Evolutionary conservation across 2,329 filamentous ascomycete genomes (phyloP).

Genomic region (Clarireedia sp.): DNA sequence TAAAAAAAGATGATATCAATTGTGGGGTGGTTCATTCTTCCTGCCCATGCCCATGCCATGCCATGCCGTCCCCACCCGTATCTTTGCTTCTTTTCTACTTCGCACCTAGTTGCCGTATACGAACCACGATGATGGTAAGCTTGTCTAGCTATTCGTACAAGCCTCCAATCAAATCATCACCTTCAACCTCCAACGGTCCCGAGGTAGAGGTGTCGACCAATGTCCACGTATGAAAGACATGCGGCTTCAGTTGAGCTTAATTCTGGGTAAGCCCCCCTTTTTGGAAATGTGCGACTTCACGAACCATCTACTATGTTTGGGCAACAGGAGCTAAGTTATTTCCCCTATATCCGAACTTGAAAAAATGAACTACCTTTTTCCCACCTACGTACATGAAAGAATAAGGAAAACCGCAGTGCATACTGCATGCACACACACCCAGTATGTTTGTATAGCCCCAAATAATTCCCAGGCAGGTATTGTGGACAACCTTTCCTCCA

Average conservation of each 20-base stretch:
- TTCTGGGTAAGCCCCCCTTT: neutral
- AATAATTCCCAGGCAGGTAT: neutral
- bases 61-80: neutral
- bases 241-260: neutral
- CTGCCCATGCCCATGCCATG: neutral
- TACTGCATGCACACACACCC: neutral
- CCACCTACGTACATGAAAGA: too few species aligned
- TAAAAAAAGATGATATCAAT: slow-evolving; percentile 5
- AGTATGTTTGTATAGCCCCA: neutral
- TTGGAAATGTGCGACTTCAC: neutral
- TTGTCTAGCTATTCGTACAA: neutral
- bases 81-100: neutral
- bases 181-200: neutral
- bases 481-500: neutral
- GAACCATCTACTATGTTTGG: neutral
- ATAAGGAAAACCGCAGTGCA: too few species aligned
- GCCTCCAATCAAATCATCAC: too few species aligned
- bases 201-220: neutral
- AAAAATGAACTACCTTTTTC: too few species aligned
- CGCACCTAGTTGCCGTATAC: neutral
- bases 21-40: slow-evolving; percentile 3
- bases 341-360: too few species aligned
- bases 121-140: neutral
- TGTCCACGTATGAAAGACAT: neutral
- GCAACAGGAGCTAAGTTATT: neutral